A percentile compares a stretch with the other conserved stretches of the same genome.
Evolutionary conservation across 257 asterid species (phyloP).

Genomic region (Primulina eburnea): DNA sequence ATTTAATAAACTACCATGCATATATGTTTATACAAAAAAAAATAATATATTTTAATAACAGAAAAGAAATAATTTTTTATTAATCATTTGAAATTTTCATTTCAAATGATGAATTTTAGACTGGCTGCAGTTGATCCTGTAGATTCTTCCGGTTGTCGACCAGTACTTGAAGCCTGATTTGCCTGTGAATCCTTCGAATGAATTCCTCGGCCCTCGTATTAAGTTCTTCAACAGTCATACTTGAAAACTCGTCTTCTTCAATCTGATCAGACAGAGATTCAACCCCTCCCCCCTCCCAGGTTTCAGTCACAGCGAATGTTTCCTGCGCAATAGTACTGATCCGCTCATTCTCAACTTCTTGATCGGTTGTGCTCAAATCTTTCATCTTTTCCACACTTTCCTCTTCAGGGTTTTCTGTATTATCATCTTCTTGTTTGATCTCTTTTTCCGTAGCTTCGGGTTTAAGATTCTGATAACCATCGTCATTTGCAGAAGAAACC

Average conservation of each 20-base stretch:
- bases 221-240: constrained; percentile 61
- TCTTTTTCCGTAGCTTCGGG: constrained; percentile 14
- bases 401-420: neutral
- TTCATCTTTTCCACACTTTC: neutral
- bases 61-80: too few relatives aligned
- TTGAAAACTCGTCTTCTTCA: constrained; percentile 46
- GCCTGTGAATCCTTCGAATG: constrained; percentile 48
- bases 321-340: too few relatives aligned
- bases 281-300: too few relatives aligned
- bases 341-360: too few relatives aligned
- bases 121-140: too few relatives aligned
- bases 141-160: neutral
- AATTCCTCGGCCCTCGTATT: constrained; percentile 64
- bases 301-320: too few relatives aligned
- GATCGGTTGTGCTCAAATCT: neutral
- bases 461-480: neutral
- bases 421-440: constrained; percentile 3
- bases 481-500: neutral
- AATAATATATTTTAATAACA: too few relatives aligned
- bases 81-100: too few relatives aligned
- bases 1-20: too few relatives aligned
- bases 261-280: constrained; percentile 28
- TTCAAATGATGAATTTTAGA: neutral
- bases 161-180: constrained; percentile 53
- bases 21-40: too few relatives aligned